phyloP scores from a whole-genome alignment of 148 eudicot species.

The Pouteria glomerata region DNA sequence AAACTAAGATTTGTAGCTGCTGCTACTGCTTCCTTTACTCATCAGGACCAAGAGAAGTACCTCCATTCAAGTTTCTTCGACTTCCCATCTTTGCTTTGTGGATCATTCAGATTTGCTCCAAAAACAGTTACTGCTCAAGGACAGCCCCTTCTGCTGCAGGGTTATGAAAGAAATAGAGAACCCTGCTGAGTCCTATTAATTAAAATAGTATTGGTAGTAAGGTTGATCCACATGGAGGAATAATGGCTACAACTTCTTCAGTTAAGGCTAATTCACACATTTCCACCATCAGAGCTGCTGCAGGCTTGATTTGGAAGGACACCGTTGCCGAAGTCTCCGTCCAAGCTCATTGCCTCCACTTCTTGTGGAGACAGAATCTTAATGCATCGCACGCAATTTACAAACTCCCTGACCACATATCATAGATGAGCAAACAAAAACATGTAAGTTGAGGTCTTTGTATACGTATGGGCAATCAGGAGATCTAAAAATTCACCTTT shows the following conservation, averaged over 20 bases:
- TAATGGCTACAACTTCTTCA: not conserved
- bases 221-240: constrained; percentile 1
- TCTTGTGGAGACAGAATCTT: constrained; percentile 96
- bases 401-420: constrained; percentile 71
- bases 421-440: not conserved
- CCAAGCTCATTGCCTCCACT: constrained; percentile 96
- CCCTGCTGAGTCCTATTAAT: not conserved
- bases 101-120: too few relatives aligned
- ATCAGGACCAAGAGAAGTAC: not conserved
- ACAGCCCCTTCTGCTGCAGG: not conserved
- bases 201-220: constrained; percentile 1
- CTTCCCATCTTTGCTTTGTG: too few relatives aligned
- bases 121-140: too few relatives aligned
- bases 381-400: constrained; percentile 78
- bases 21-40: not conserved
- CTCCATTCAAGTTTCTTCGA: too few relatives aligned
- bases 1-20: not conserved
- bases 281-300: constrained; percentile 90
- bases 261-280: constrained; percentile 29
- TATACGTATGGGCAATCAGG: too few relatives aligned
- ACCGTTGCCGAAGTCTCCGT: constrained; percentile 74
- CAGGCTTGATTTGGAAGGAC: constrained; percentile 77
- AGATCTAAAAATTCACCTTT: too few relatives aligned
- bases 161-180: not conserved
- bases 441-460: not conserved